Base-by-base conservation (phyloP, 2,329 filamentous ascomycete species). In the Daldinia sp. region DNA sequence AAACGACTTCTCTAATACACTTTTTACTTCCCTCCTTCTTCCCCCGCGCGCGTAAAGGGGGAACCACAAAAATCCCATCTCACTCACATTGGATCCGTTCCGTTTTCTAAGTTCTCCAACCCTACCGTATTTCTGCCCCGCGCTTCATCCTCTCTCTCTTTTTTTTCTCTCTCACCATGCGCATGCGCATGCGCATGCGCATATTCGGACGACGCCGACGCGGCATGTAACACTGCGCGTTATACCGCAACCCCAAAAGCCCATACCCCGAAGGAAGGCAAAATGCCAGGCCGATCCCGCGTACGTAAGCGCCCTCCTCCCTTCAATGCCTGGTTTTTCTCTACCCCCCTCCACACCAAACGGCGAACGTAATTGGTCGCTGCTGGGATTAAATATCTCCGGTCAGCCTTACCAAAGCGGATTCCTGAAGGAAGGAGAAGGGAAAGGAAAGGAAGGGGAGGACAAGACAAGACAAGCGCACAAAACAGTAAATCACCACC, bases 381-480 rank as follows among this genome's bases (percentile, higher is more conserved):
- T 37, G 33, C 33, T 23, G 10, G 30, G 33, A 54, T 54, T 35
- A 35, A 54, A 39, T 54, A 37, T 54, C 18, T 54, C 51, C 51
- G 51, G 51, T 54, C 51, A 54, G 51, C 51, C 51, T 54, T 54
- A 54, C 51, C 15, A 35, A 35, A 53, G 50, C 30, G 18, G 30
- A 37, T 51, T 54, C 51, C 51, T 54, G 18, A 54, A 54, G 51
- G 51, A 54, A 33, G 5, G 30, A 6, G 5, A 10, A 9, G 33
- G 33, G 33, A 7, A 35, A 9, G 33, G 7, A 35, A 35, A 9
- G 33, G 33, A 6, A 7, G 33, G 7, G 33, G 33, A 7, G 33
- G 7, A 10, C 33, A 35, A 23, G 20, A 23, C 20, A 23, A 53
- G n/a, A 15, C 48, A 18, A 35, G 15, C 26, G 30, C 48, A 9